A percentile compares a stretch with the other conserved stretches of the same genome.
phyloP scores from a whole-genome alignment of 108 stramenopile genomes.

The Skeletonema tropicum region DNA sequence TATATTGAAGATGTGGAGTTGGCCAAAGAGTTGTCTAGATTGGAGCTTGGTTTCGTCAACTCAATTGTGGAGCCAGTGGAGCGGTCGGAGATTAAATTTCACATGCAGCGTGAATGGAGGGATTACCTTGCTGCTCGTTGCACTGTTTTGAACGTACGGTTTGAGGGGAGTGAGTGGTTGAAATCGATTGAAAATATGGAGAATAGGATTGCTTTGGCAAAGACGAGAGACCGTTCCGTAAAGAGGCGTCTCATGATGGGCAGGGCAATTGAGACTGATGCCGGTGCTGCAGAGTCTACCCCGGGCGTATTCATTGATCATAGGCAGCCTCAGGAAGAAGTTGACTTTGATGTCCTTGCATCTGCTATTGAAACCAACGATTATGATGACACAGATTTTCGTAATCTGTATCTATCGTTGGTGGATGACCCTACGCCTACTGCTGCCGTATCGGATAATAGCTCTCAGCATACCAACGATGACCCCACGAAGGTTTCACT shows the following conservation, averaged over 20 bases:
- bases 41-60: slow-evolving; percentile 67
- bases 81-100: slow-evolving; percentile 83
- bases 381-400: slow-evolving; percentile 24
- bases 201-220: slow-evolving; percentile 68
- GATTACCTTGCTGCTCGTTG: slow-evolving; percentile 77
- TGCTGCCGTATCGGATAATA: slow-evolving; percentile 4
- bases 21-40: slow-evolving; percentile 62
- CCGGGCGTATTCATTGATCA: slow-evolving; percentile 73
- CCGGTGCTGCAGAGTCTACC: slow-evolving; percentile 41
- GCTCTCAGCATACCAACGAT: neutral
- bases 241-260: slow-evolving; percentile 84
- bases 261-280: slow-evolving; percentile 69
- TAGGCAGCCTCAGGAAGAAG: neutral
- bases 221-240: slow-evolving; percentile 66
- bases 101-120: slow-evolving; percentile 89
- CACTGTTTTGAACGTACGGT: slow-evolving; percentile 54
- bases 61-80: slow-evolving; percentile 74
- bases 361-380: slow-evolving; percentile 34
- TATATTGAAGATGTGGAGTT: slow-evolving; percentile 49
- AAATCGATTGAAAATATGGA: slow-evolving; percentile 84
- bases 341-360: neutral
- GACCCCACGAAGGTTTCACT: neutral
- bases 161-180: slow-evolving; percentile 76
- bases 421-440: neutral
- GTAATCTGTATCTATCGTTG: slow-evolving; percentile 7